Conservation (phyloP, 1,284 basidiomycete genomes). For the Cutaneotrichosporon sp. region DNA sequence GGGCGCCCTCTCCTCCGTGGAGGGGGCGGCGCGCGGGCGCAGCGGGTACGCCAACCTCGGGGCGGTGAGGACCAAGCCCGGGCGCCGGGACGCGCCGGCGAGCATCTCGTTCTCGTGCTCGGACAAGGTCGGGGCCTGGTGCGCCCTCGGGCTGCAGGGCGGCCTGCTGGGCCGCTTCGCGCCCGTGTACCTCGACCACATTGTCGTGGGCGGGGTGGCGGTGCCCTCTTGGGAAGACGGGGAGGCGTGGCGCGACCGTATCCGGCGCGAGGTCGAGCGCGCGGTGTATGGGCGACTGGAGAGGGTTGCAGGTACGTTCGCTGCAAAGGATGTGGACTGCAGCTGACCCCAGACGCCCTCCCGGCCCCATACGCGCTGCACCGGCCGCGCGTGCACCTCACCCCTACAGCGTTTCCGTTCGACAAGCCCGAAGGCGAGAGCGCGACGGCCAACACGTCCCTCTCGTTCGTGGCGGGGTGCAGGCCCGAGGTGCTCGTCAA, state of each 20-base stretch:
- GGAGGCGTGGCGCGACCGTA: slow-evolving; percentile 60
- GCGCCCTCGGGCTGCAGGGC: slow-evolving; percentile 79
- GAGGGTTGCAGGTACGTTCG: slow-evolving; percentile 24
- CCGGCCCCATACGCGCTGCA: slow-evolving; percentile 49
- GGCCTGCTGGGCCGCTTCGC: slow-evolving; percentile 63
- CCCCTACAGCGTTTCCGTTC: slow-evolving; percentile 45
- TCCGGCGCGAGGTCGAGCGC: slow-evolving; percentile 62
- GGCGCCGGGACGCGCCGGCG: slow-evolving; percentile 74
- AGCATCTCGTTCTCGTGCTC: slow-evolving; percentile 84
- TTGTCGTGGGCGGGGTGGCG: slow-evolving; percentile 72
- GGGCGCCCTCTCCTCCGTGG: neutral
- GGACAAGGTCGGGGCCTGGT: slow-evolving; percentile 86
- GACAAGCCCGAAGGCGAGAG: slow-evolving; percentile 54
- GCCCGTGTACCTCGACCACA: slow-evolving; percentile 65
- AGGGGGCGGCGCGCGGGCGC: slow-evolving; percentile 66
- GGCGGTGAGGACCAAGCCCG: slow-evolving; percentile 84
- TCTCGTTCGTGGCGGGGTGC: slow-evolving; percentile 54
- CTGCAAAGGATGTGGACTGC: slow-evolving; percentile 37
- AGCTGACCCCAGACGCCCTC: slow-evolving; percentile 11
- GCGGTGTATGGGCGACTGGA: slow-evolving; percentile 53
- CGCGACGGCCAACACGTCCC: slow-evolving; percentile 23
- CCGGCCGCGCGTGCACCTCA: slow-evolving; percentile 58
- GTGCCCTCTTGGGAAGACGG: slow-evolving; percentile 42
- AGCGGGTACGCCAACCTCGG: slow-evolving; percentile 72
- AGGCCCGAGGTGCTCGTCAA: slow-evolving; percentile 59